phyloP scores from a whole-genome alignment of 2,329 filamentous ascomycete species.

The Monilinia fructigena region DNA sequence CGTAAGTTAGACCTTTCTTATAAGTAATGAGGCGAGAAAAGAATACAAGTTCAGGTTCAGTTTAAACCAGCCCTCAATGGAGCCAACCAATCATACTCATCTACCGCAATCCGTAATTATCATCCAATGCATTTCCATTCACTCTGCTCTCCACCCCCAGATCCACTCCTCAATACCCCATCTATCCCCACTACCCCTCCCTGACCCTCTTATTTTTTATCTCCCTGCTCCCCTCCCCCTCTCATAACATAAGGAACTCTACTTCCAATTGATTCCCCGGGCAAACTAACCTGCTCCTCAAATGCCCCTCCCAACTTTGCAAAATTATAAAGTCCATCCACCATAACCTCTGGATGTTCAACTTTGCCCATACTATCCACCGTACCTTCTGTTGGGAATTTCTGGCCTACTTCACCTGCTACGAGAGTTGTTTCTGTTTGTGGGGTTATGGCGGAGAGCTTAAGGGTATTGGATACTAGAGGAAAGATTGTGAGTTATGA shows the following conservation, averaged over 20 bases:
- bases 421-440: background rate
- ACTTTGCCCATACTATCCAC: slow-evolving; percentile 19
- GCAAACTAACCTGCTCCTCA: slow-evolving; percentile 31
- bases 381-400: slow-evolving; percentile 26
- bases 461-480: slow-evolving; percentile 11
- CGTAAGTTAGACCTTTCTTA: too few relatives aligned
- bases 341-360: slow-evolving; percentile 24
- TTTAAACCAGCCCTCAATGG: too few relatives aligned
- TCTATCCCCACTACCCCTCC: too few relatives aligned
- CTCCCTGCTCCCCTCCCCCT: background rate
- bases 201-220: too few relatives aligned
- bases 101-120: too few relatives aligned
- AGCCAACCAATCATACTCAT: too few relatives aligned
- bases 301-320: slow-evolving; percentile 29
- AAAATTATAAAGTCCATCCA: slow-evolving; percentile 34
- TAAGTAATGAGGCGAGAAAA: too few relatives aligned
- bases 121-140: too few relatives aligned
- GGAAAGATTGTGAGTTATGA: background rate
- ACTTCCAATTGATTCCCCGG: slow-evolving; percentile 26
- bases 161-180: too few relatives aligned
- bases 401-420: slow-evolving; percentile 28
- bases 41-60: too few relatives aligned
- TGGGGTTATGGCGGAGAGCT: background rate
- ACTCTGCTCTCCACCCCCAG: too few relatives aligned
- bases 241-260: background rate